phyloP scores from a whole-genome alignment of 768 basidiomycete genomes.

The Lactarius pseudohatsudake region DNA sequence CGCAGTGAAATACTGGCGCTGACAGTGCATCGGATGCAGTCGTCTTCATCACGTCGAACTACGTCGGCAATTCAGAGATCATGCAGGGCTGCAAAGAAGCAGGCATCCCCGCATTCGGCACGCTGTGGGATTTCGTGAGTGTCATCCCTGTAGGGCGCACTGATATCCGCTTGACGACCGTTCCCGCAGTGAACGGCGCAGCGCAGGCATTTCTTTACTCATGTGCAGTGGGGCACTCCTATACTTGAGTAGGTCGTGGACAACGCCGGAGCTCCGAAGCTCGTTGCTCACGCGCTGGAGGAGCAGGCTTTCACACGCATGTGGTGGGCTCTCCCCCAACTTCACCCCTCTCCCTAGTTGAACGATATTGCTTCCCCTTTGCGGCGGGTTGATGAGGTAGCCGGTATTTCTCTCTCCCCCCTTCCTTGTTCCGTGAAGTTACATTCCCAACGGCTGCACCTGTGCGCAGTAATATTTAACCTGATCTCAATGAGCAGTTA shows the following conservation, averaged over 20 bases:
- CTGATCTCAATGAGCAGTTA: constrained; percentile 5
- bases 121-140: constrained; percentile 32
- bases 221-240: not conserved
- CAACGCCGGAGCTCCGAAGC: not conserved
- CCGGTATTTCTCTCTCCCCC: no score
- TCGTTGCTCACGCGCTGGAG: not conserved
- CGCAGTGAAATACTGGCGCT: not conserved
- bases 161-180: not conserved
- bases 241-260: not conserved
- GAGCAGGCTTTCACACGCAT: not conserved
- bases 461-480: not conserved
- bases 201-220: not conserved
- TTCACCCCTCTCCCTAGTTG: not conserved
- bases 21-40: constrained; percentile 30
- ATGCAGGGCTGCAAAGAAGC: constrained; percentile 42
- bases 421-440: constrained; percentile 1
- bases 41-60: constrained; percentile 47
- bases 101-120: constrained; percentile 41
- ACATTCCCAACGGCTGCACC: not conserved
- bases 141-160: not conserved
- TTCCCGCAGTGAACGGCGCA: constrained; percentile 17
- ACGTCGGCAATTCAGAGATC: constrained; percentile 42
- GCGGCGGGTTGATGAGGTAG: not conserved
- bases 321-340: not conserved
- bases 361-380: not conserved